Evolutionary conservation across 345 rosid species (phyloP), one percentile per base, ranked within the genome.

Genomic region (Eucalyptus polyanthemos): DNA sequence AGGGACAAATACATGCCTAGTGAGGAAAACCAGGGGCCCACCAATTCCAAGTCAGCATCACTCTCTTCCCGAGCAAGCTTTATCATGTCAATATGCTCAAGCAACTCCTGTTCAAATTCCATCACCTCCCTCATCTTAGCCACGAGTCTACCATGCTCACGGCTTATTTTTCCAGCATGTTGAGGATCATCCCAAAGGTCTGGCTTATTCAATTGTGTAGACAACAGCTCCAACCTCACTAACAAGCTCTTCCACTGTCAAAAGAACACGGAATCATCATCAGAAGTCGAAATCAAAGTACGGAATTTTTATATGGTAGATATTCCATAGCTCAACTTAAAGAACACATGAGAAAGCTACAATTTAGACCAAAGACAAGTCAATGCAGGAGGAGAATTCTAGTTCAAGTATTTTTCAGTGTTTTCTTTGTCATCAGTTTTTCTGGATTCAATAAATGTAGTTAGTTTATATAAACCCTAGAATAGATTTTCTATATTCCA

Each of bases 71-170:
- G 95, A 87, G 98, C 98, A 89, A 98, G 96, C 91, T 96, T 96
- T 54, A 98, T 94, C 97, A 98, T 95, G 93, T 98, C 99, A 91
- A 98, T 95, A 89, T 98, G 97, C 92, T 98, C 99, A 87, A 98
- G 96, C 88, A 98, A 89, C 88, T 97, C 96, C 89, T 92, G 93
- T 90, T 98, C 99, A 89, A 96, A 95, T 54, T 93, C 91, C 92
- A 90, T 91, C 90, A 97, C 98, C 91, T 94, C 94, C 93, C 96
- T 96, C 94, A 95, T 93, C 92, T 94, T 96, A 58, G 93, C 94
- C 94, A 93, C 89, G 25, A 96, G 94, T 0, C 94, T 94, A 34
- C 99, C 98, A 80, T 97, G 99, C 92, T 97, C 99, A 51, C 97
- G 94, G 89, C 98, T 97, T 91, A 97, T 92, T 93, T 93, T 97